Percentiles rank a stretch among this genome's conserved stretches.
Evolutionary conservation across 345 rosid species (phyloP).

Genomic region (Acer yangbiense): DNA sequence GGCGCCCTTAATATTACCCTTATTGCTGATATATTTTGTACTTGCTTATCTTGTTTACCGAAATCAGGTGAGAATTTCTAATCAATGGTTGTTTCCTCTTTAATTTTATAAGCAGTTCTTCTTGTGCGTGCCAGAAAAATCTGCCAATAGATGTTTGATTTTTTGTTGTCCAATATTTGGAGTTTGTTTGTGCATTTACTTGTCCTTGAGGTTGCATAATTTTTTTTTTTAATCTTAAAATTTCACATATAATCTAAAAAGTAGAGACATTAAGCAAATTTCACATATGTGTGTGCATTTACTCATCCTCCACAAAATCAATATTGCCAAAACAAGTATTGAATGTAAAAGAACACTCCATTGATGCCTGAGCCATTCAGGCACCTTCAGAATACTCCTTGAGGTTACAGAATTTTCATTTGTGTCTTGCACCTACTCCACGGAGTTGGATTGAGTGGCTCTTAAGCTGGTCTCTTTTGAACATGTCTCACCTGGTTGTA

Average conservation of each 20-base stretch:
- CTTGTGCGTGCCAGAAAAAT: neutral
- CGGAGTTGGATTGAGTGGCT: neutral
- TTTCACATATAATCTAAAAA: neutral
- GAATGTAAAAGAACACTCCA: neutral
- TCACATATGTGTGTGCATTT: no score
- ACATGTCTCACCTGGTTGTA: neutral
- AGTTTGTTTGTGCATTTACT: neutral
- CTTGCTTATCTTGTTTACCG: constrained; percentile 72
- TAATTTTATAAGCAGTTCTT: constrained; percentile 9
- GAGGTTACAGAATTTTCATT: neutral
- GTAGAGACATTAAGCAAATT: no score
- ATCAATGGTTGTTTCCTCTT: constrained; percentile 6
- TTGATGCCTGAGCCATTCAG: neutral
- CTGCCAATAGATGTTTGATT: constrained; percentile 5
- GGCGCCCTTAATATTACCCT: constrained; percentile 83
- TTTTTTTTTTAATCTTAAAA: neutral
- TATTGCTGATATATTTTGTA: constrained; percentile 68
- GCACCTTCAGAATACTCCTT: neutral
- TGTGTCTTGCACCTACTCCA: neutral
- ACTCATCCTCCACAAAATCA: neutral
- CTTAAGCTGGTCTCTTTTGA: no score
- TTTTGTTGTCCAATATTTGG: neutral
- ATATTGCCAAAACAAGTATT: neutral
- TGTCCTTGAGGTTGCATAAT: neutral
- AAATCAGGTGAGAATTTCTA: constrained; percentile 62